phyloP scores from a whole-genome alignment of 495 filamentous ascomycete species.

The Hyaloscypha bicolor region DNA sequence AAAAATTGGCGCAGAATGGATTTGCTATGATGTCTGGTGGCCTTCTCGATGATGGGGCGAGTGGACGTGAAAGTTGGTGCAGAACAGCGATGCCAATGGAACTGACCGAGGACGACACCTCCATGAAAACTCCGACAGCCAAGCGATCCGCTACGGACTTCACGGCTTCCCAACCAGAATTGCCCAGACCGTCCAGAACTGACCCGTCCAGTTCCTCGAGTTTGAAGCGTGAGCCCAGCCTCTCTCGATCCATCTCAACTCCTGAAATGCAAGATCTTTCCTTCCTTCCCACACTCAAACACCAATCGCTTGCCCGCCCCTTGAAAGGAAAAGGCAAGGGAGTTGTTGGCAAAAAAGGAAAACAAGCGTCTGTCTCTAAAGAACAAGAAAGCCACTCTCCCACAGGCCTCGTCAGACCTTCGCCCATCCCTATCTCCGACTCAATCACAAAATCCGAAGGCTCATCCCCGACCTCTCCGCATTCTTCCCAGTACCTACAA shows the following conservation, averaged over 20 bases:
- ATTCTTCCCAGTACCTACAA: slow-evolving; percentile 35
- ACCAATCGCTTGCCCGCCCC: slow-evolving; percentile 34
- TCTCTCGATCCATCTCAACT: slow-evolving; percentile 39
- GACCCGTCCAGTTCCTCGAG: background rate
- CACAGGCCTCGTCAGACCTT: slow-evolving; percentile 29
- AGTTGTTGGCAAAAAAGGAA: slow-evolving; percentile 15
- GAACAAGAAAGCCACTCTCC: slow-evolving; percentile 9
- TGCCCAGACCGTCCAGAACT: background rate
- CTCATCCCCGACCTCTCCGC: slow-evolving; percentile 9
- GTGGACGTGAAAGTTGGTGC: slow-evolving; percentile 23
- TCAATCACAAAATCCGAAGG: slow-evolving; percentile 15
- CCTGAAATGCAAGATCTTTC: slow-evolving; percentile 33
- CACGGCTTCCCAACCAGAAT: background rate
- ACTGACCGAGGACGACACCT: slow-evolving; percentile 17
- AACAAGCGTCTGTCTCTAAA: slow-evolving; percentile 1
- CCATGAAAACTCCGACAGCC: slow-evolving; percentile 15
- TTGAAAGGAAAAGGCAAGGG: slow-evolving; percentile 29
- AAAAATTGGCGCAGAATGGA: background rate
- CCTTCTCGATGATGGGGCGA: slow-evolving; percentile 14
- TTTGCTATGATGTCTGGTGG: slow-evolving; percentile 15
- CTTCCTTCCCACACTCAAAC: slow-evolving; percentile 36
- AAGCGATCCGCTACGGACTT: slow-evolving; percentile 16
- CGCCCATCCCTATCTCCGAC: slow-evolving; percentile 18
- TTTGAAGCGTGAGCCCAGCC: slow-evolving; percentile 26
- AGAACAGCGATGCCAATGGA: slow-evolving; percentile 24